Conservation (phyloP, 345 rosid genomes). For the Populus simonii region DNA sequence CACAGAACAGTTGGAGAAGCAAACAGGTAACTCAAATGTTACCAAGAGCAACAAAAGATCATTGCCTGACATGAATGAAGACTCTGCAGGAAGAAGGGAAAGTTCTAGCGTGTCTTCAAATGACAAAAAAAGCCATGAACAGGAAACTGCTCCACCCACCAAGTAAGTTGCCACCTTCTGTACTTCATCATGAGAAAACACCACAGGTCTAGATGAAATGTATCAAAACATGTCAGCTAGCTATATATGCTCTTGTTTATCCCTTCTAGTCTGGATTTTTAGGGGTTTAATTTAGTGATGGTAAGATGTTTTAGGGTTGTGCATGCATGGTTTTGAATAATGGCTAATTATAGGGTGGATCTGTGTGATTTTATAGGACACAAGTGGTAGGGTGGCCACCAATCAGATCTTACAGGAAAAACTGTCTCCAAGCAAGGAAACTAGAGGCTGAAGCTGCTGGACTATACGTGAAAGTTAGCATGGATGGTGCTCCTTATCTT, state of each 20-base stretch:
- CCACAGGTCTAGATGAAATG: background rate
- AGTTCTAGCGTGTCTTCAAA: background rate
- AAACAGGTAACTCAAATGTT: background rate
- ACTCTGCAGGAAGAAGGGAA: background rate
- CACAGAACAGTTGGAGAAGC: slow-evolving; percentile 5
- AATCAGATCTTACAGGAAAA: slow-evolving; percentile 59
- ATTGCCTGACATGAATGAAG: slow-evolving; percentile 33
- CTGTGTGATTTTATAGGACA: slow-evolving; percentile 34
- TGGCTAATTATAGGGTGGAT: background rate
- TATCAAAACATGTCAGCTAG: background rate
- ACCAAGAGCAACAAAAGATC: slow-evolving; percentile 35
- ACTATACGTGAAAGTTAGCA: slow-evolving; percentile 59
- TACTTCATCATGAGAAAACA: background rate
- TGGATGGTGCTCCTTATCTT: slow-evolving; percentile 76
- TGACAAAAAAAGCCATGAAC: slow-evolving; percentile 6
- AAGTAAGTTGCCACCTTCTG: slow-evolving; percentile 29
- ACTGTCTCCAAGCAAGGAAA: slow-evolving; percentile 38
- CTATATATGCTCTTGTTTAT: background rate
- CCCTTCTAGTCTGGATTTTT: background rate
- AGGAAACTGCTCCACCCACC: slow-evolving; percentile 29
- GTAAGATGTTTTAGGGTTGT: background rate
- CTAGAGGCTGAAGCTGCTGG: slow-evolving; percentile 25
- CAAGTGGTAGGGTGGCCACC: slow-evolving; percentile 88
- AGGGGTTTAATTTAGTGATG: background rate
- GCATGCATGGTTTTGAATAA: background rate